Percentiles rank a stretch among this genome's conserved stretches.
Conservation (phyloP, 2,329 filamentous ascomycete genomes). For the Sphaerulina vaccinii region DNA sequence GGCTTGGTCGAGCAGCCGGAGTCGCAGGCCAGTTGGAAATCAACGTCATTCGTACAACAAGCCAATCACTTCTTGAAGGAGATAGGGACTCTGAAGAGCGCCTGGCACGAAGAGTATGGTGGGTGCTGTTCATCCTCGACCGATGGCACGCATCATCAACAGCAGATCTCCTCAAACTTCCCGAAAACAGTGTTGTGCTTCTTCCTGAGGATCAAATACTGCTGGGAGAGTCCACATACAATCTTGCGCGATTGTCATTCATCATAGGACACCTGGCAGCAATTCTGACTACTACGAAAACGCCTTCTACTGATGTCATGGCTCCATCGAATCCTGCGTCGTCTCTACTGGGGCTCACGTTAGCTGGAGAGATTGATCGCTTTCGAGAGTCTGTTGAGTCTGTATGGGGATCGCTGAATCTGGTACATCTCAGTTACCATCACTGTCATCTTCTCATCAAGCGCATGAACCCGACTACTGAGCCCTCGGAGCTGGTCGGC, state of each 20-base stretch:
- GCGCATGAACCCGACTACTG: constrained; percentile 57
- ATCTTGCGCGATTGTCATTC: constrained; percentile 63
- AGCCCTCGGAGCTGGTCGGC: constrained; percentile 59
- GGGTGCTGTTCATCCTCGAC: constrained; percentile 69
- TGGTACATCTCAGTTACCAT: constrained; percentile 69
- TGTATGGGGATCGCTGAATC: constrained; percentile 52
- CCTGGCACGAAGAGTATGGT: constrained; percentile 66
- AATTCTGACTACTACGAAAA: constrained; percentile 47
- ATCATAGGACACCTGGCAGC: constrained; percentile 57
- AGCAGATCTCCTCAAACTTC: constrained; percentile 61
- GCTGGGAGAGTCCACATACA: constrained; percentile 63
- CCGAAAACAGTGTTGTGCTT: constrained; percentile 61
- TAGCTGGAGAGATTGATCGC: constrained; percentile 61
- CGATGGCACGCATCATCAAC: constrained; percentile 71
- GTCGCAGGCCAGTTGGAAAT: constrained; percentile 65
- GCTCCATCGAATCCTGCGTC: constrained; percentile 43
- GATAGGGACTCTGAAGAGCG: constrained; percentile 63
- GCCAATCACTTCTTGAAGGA: constrained; percentile 44
- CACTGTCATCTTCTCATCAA: constrained; percentile 65
- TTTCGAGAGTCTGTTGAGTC: constrained; percentile 64
- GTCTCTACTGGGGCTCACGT: constrained; percentile 50
- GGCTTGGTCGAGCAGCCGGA: constrained; percentile 65
- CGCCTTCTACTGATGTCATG: constrained; percentile 46
- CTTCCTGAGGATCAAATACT: constrained; percentile 59
- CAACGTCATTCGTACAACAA: constrained; percentile 48